Percentiles rank a stretch among this genome's conserved stretches.
Evolutionary conservation across 768 basidiomycete species (phyloP).

Genomic region (Boletus subparvulus): DNA sequence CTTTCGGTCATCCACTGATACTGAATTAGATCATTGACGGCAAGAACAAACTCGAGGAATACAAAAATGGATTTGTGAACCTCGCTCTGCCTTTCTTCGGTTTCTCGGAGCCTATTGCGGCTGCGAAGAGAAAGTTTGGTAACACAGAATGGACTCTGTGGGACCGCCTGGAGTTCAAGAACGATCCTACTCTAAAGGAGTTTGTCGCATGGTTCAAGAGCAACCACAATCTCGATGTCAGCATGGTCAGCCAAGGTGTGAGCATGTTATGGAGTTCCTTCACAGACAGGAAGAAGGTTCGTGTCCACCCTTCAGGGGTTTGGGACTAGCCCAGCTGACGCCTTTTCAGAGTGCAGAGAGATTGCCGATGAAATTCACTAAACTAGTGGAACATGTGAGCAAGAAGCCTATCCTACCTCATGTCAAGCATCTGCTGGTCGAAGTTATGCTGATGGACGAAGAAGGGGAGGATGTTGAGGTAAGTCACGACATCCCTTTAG

Average conservation of each 20-base stretch:
- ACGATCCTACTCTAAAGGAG: conserved; percentile 84
- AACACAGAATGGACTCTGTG: conserved; percentile 94
- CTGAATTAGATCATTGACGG: conserved; percentile 81
- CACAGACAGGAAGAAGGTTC: conserved; percentile 88
- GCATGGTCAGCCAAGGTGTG: conserved; percentile 96
- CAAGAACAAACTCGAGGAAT: conserved; percentile 89
- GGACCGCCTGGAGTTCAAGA: conserved; percentile 93
- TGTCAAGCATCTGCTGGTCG: conserved; percentile 82
- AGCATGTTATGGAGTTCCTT: conserved; percentile 98
- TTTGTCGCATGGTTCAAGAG: conserved; percentile 82
- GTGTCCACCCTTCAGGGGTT: background rate
- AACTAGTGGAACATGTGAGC: conserved; percentile 89
- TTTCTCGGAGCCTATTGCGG: conserved; percentile 95
- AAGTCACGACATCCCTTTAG: conserved; percentile 8
- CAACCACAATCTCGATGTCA: conserved; percentile 81
- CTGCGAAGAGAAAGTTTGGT: conserved; percentile 85
- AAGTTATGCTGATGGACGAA: conserved; percentile 93
- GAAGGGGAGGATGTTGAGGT: conserved; percentile 96
- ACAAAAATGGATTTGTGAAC: conserved; percentile 99
- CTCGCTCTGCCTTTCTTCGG: conserved; percentile 98
- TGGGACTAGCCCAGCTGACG: conserved; percentile 2
- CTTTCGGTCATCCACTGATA: conserved; percentile 1
- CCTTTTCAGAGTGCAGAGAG: conserved; percentile 77
- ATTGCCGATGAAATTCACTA: conserved; percentile 84
- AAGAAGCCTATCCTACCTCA: conserved; percentile 90